These are phyloP conservation scores for Chlorella sp. DNA, from an alignment of 139 green algal species.

Conservation along the genomic window DNA sequence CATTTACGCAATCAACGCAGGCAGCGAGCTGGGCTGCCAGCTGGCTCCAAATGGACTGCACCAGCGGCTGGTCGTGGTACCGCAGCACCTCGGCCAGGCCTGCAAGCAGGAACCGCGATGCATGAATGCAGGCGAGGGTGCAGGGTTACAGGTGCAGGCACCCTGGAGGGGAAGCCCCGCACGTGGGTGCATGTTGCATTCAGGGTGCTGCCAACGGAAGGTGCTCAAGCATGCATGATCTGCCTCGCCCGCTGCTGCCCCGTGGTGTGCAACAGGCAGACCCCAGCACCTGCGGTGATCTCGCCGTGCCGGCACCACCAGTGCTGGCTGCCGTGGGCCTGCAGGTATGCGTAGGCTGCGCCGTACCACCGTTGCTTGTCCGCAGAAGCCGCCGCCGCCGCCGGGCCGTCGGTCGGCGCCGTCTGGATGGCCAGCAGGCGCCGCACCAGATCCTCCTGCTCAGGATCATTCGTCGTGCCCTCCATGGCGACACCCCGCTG, in stretches of 20 bases:
- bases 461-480: not conserved
- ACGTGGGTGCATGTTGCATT: not conserved
- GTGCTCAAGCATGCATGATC: no score
- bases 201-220: not conserved
- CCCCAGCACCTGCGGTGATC: not conserved
- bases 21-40: slow-evolving; percentile 31
- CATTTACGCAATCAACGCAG: slow-evolving; percentile 42
- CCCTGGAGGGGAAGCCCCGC: not conserved
- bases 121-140: not conserved
- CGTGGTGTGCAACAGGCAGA: no score
- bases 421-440: not conserved
- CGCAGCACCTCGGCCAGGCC: slow-evolving; percentile 41
- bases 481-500: no score
- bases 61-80: slow-evolving; percentile 38
- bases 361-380: slow-evolving; percentile 40
- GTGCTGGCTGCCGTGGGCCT: slow-evolving; percentile 22
- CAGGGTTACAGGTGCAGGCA: no score
- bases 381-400: not conserved
- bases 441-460: not conserved
- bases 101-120: not conserved
- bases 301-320: slow-evolving; percentile 48
- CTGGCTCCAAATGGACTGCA: slow-evolving; percentile 38
- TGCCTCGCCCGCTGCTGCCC: not conserved
- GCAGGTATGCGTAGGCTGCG: slow-evolving; percentile 32
- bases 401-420: not conserved